Conservation (phyloP, 352 stramenopile genomes). For the Globisporangium splendens region DNA sequence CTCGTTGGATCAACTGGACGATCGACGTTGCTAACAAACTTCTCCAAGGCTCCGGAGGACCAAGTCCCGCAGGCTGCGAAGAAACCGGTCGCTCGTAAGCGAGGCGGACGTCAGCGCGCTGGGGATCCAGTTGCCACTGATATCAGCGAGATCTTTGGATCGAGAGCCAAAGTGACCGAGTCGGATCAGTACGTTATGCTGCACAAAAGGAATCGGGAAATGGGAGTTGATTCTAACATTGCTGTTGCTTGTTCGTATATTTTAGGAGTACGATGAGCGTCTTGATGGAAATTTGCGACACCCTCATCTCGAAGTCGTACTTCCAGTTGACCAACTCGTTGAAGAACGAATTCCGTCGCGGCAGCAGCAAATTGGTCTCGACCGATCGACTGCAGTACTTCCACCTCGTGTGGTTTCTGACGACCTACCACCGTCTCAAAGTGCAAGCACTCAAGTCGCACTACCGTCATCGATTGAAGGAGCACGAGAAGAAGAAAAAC, state of each 20-base stretch:
- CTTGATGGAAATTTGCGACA: constrained; percentile 70
- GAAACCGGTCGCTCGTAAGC: constrained; percentile 46
- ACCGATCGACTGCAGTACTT: constrained; percentile 89
- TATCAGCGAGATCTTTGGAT: constrained; percentile 75
- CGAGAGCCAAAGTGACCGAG: constrained; percentile 57
- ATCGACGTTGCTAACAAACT: constrained; percentile 68
- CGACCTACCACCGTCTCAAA: constrained; percentile 74
- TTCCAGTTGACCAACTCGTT: constrained; percentile 84
- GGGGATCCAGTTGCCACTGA: constrained; percentile 39
- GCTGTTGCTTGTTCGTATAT: not conserved
- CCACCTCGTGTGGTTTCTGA: constrained; percentile 84
- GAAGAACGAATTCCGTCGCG: constrained; percentile 83
- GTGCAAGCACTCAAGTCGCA: constrained; percentile 67
- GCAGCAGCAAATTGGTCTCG: constrained; percentile 77
- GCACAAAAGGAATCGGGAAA: not conserved
- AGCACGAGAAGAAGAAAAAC: constrained; percentile 49
- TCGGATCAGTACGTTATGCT: constrained; percentile 41
- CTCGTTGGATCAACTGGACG: constrained; percentile 67
- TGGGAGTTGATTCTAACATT: not conserved
- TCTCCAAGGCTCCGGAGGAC: constrained; percentile 66
- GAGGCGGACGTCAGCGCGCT: constrained; percentile 39
- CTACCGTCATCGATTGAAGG: constrained; percentile 55
- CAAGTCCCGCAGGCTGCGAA: constrained; percentile 68
- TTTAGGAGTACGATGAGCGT: constrained; percentile 55
- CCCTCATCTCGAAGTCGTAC: constrained; percentile 74